Base-by-base conservation (phyloP, 345 rosid genomes). In the Ailanthus altissimus region DNA sequence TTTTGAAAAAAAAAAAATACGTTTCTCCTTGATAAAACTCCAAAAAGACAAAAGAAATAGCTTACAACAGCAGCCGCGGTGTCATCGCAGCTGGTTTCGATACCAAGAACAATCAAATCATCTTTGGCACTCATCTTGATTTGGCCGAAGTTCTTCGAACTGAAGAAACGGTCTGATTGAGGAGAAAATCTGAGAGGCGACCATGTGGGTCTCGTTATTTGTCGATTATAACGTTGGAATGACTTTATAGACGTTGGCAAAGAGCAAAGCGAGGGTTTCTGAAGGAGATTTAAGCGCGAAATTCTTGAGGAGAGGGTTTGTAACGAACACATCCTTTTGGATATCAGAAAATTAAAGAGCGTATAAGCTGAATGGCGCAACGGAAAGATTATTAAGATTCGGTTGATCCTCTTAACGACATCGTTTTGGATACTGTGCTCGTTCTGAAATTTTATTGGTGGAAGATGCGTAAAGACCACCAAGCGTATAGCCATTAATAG, bases 1-100 rank as follows among this genome's bases (percentile, higher is more conserved):
- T 8, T 18, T 12, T 2, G 8, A 16, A 12, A 32, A 62, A 62
- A 1, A 61, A 5, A 28, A 32, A 15, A 32, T 6, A 16, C 20
- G 1, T 20, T 36, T 36, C 43, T 36, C 13, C 21, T 61, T 3
- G 46, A 62, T 11, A 18, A 23, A 18, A 7, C 1, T 18, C 32
- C 15, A 8, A 38, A 20, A 62, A 36, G 67, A 16, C 1, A 5
- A 42, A 0, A 66, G 54, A 12, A 72, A 49, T 20, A 25, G 47
- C 91, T 81, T 81, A 95, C 99, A 21, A 95, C 84, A 77, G 99
- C 99, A 36, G 97, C 98, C 0, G 99, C 99, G 12, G 99, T 95
- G 88, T 93, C 98, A 57, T 95, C 98, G 60, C 99, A 95, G 85
- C 99, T 93, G 23, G 94, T 95, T 83, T 95, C 99, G 77, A 95